Conservation (phyloP, 2,329 filamentous ascomycete genomes). For the Colletotrichum tropicicola region DNA sequence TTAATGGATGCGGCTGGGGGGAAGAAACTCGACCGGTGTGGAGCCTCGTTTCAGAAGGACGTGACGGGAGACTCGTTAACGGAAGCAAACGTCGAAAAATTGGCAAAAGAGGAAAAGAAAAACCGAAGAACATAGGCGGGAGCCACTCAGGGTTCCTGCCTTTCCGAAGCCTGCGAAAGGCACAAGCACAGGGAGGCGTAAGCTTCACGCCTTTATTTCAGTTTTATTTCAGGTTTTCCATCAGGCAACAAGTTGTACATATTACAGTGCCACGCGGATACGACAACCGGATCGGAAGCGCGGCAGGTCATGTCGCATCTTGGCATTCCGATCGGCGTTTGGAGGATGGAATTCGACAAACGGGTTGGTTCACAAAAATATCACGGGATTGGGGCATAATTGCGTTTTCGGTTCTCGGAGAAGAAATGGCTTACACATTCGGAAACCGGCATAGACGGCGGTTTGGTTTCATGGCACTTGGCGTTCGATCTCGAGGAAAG, state of each 20-base stretch:
- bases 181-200: constrained; percentile 6
- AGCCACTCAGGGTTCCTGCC: too few relatives aligned
- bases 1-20: constrained; percentile 56
- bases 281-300: background rate
- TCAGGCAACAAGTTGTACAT: constrained; percentile 11
- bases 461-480: background rate
- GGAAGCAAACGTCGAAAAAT: constrained; percentile 61
- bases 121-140: constrained; percentile 13
- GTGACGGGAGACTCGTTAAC: constrained; percentile 56
- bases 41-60: constrained; percentile 44
- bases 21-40: constrained; percentile 39
- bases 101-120: constrained; percentile 46
- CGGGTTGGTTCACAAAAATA: background rate
- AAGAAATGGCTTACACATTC: background rate
- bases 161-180: background rate
- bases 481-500: background rate
- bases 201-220: background rate
- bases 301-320: constrained; percentile 29
- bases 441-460: constrained; percentile 7
- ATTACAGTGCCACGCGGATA: background rate
- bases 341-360: background rate
- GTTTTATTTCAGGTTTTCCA: background rate
- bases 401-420: background rate
- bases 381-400: background rate
- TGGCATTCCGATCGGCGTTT: constrained; percentile 31